Conservation (phyloP, 1,284 basidiomycete species). For the Ganoderma lingzhi region DNA sequence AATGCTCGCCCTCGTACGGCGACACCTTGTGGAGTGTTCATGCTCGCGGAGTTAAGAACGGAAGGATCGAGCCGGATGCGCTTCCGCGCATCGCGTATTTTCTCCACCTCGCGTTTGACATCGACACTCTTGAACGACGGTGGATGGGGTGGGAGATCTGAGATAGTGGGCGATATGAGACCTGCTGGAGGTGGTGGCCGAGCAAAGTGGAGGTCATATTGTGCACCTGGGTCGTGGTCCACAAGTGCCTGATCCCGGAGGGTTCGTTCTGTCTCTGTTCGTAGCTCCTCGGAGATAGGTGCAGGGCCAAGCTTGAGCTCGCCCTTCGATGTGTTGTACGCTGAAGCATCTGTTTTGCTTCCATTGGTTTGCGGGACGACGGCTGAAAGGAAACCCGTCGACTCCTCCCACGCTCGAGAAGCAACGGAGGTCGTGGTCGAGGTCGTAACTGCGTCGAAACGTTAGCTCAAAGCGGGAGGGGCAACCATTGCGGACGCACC, state of each 20-base stretch:
- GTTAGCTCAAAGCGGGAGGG: conserved; percentile 33
- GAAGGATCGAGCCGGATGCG: conserved; percentile 88
- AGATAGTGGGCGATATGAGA: conserved; percentile 67
- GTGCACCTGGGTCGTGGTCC: conserved; percentile 70
- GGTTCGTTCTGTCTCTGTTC: conserved; percentile 79
- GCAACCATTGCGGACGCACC: conserved; percentile 58
- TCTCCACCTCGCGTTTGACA: conserved; percentile 91
- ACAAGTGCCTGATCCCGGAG: conserved; percentile 76
- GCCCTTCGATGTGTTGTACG: conserved; percentile 76
- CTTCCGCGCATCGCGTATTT: conserved; percentile 89
- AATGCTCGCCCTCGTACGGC: conserved; percentile 67
- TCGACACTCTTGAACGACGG: conserved; percentile 88
- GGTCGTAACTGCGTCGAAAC: conserved; percentile 63
- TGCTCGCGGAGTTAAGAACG: conserved; percentile 60
- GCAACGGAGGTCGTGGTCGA: conserved; percentile 71
- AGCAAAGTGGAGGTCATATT: conserved; percentile 67
- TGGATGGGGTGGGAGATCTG: conserved; percentile 84
- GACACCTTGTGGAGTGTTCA: conserved; percentile 64
- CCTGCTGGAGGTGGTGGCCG: conserved; percentile 57
- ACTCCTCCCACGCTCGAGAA: conserved; percentile 79
- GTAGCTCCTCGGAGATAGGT: conserved; percentile 81
- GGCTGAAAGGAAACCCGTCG: conserved; percentile 81
- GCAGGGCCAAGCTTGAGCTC: conserved; percentile 86
- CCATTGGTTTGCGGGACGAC: conserved; percentile 72
- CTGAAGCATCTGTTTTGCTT: conserved; percentile 51